Evolutionary conservation across 2,329 filamentous ascomycete genomes (phyloP).

Genomic region (Monilinia fructicola): DNA sequence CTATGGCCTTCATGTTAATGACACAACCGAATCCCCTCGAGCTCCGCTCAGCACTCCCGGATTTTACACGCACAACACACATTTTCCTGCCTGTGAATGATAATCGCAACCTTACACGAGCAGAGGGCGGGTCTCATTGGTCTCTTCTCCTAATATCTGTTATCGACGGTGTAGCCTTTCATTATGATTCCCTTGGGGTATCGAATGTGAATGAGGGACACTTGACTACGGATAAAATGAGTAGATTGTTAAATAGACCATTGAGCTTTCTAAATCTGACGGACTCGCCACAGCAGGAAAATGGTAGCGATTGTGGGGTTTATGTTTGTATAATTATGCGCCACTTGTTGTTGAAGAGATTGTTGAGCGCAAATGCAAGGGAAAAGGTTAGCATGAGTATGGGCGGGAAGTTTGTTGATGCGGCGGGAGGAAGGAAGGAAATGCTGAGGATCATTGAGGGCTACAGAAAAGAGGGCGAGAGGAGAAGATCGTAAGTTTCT

Average conservation of each 20-base stretch:
- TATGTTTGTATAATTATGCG: constrained; percentile 96
- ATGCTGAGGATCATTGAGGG: constrained; percentile 88
- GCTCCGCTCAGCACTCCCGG: constrained; percentile 69
- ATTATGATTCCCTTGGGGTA: constrained; percentile 85
- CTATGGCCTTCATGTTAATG: constrained; percentile 89
- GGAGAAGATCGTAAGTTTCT: constrained; percentile 70
- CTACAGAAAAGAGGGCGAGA: constrained; percentile 82
- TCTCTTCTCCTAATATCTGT: constrained; percentile 85
- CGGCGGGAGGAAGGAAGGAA: constrained; percentile 76
- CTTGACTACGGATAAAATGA: constrained; percentile 67
- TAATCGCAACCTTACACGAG: constrained; percentile 68
- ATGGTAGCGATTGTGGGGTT: constrained; percentile 90
- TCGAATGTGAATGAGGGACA: constrained; percentile 75
- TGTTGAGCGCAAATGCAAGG: constrained; percentile 74
- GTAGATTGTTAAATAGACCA: constrained; percentile 62
- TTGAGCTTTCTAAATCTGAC: constrained; percentile 77
- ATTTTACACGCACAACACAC: constrained; percentile 80
- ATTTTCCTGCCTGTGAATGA: constrained; percentile 97
- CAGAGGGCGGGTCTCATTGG: constrained; percentile 95
- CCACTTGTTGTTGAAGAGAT: constrained; percentile 80
- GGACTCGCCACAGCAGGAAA: constrained; percentile 88
- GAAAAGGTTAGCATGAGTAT: constrained; percentile 96
- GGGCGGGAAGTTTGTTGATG: constrained; percentile 80
- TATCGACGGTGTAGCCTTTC: constrained; percentile 88
- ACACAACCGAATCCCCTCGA: constrained; percentile 61